Base-by-base conservation (phyloP, 164 flowering plant genomes). In the Cinnamomum chago region DNA sequence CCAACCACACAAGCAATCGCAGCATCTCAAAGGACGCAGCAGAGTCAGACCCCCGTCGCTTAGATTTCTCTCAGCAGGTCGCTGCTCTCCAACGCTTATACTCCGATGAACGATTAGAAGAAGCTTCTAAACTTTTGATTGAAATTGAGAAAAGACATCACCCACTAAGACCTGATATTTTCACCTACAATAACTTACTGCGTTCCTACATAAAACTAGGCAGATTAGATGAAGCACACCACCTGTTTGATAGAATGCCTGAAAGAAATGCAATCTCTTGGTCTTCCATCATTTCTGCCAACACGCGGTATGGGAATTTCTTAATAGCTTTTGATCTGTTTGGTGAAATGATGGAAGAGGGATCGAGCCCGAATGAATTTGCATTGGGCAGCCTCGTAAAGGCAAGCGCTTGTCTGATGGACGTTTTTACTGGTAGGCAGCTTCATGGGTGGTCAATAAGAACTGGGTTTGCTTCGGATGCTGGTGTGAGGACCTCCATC, bases 371-470 rank as follows among this genome's bases (percentile, higher is more conserved):
- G 27, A 58, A 79, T 58, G 82, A 76, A 25, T 77, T 70, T 30
- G 75, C 80, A 14, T 50, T 75, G 71, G 75, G 71, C 22, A 67
- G 79, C 62, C 76, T 80, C 40, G 9, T 84, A 23, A 77, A 76
- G 73, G 81, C 67, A 22, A 77, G 83, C 62, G 72, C 76, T 20
- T 40, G 73, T 62, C 28, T 74, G 65, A 70, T 68, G 69, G 84
- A 78, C 6, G 12, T 68, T 28, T 50, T 30, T 68, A 25, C 75
- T 12, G 75, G 82, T 47, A 72, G 47, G 72, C 82, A 81, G 65
- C 72, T 84, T 20, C 86, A 84, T 72, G 83, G 82, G 27, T 72
- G 76, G 81, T 79, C 67, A 67, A 65, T 80, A 30, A 71, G 79
- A n/a, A 51, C 70, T 22, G 86, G 82, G 50, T 75, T 74, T 50